Evolutionary conservation across 768 basidiomycete genomes (phyloP).

Genomic region (Lactarius trivialis): DNA sequence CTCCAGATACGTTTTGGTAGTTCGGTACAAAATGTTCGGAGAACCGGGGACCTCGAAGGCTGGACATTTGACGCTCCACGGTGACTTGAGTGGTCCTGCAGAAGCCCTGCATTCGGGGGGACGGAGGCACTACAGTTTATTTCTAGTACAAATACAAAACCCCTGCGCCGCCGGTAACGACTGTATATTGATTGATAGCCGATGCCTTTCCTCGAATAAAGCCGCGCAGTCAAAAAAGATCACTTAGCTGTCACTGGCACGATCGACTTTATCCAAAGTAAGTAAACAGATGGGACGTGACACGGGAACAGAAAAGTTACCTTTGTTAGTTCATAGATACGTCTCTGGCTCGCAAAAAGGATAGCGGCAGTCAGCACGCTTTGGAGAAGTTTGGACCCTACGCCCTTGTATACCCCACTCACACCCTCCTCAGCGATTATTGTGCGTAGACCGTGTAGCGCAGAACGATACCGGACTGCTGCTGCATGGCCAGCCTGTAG

Average conservation of each 20-base stretch:
- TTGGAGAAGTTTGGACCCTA: slow-evolving; percentile 83
- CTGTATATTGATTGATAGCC: not conserved
- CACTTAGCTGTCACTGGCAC: slow-evolving; percentile 5
- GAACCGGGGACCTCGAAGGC: not conserved
- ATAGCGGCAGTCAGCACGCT: slow-evolving; percentile 92
- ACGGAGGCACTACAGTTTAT: not conserved
- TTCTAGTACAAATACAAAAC: not conserved
- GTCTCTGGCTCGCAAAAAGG: slow-evolving; percentile 82
- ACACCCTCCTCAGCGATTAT: slow-evolving; percentile 76
- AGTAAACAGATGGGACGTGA: not conserved
- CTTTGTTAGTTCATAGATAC: slow-evolving; percentile 66
- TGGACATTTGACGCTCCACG: not conserved
- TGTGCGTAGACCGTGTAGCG: slow-evolving; percentile 66
- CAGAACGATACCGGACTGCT: slow-evolving; percentile 67
- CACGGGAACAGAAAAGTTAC: slow-evolving; percentile 24
- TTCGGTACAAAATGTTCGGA: not conserved
- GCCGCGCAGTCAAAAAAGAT: not conserved
- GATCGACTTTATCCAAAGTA: not conserved
- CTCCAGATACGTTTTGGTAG: not conserved
- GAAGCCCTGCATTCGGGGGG: not conserved
- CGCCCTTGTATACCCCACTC: slow-evolving; percentile 81
- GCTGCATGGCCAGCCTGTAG: slow-evolving; percentile 67
- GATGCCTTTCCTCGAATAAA: not conserved
- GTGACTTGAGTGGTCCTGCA: not conserved
- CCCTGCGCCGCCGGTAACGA: not conserved